Base-by-base conservation (phyloP, 1,284 basidiomycete genomes). In the Puccinia novopanici region DNA sequence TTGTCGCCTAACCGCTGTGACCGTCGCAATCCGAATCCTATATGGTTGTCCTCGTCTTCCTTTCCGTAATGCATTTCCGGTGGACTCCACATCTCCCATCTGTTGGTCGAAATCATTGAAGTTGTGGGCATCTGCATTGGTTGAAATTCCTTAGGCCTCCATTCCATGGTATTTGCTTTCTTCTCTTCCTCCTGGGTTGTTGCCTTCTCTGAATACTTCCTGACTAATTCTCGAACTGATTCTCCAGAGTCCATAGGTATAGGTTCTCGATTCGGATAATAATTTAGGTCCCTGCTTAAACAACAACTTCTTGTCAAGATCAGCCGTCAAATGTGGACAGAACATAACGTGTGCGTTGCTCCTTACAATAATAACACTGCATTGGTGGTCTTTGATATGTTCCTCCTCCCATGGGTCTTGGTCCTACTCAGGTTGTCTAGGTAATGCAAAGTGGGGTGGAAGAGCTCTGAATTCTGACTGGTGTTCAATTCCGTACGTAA, bases 1-100 rank as follows among this genome's bases (percentile, higher is more conserved):
- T n/a, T n/a, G n/a, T 63, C 13, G 5, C 59, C 59, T 37, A 40
- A 37, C 5, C n/a, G 40, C 22, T 65, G 40, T n/a, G 40, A 45
- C 22, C 12, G 1, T 40, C 8, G 37, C 12, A 24, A 42, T 42
- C 37, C 40, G 42, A 65, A 65, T 45, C 40, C 59, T 17, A 63
- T 27, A 8, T 40, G 10, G 6, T 42, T 45, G 0, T 45, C n/a
- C 4, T 42, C 19, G n/a, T 65, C 40, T 6, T 65, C 63, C 22
- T 65, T 5, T 1, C 63, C 63, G 12, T 65, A 65, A 40, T 65
- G 63, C 19, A 65, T 34, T 10, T 22, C 19, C n/a, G 40, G 40
- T 40, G 63, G 19, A 45, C 63, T n/a, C 63, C 63, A 65, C 22
- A 37, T 37, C 42, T 65, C 63, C 63, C 63, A 65, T 42, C 12